phyloP scores from a whole-genome alignment of 2,329 filamentous ascomycete species.

The Cladosporium sp. region DNA sequence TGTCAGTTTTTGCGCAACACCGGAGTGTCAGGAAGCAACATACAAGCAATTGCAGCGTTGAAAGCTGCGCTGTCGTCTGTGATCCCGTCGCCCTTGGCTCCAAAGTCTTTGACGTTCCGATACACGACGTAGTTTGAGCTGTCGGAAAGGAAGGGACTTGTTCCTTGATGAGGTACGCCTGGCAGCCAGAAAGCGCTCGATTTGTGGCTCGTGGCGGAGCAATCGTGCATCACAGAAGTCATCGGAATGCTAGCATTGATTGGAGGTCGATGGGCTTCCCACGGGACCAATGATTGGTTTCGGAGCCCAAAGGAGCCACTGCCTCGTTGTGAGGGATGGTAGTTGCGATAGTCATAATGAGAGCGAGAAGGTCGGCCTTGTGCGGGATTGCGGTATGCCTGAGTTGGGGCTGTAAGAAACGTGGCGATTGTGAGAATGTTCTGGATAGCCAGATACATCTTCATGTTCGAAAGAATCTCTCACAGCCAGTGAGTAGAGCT shows the following conservation, averaged over 20 bases:
- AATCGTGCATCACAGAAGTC: neutral
- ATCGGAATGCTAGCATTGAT: neutral
- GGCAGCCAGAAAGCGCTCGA: conserved; percentile 63
- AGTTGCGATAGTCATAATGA: neutral
- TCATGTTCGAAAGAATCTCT: neutral
- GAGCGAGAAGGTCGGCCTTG: neutral
- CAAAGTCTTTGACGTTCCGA: conserved; percentile 44
- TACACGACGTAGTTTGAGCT: conserved; percentile 55
- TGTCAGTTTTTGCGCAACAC: neutral
- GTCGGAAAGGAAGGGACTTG: conserved; percentile 56
- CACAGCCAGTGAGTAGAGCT: no score
- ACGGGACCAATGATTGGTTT: conserved; percentile 1
- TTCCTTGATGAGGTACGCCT: conserved; percentile 64
- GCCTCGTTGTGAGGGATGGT: neutral
- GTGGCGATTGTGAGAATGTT: neutral
- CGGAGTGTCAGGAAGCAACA: neutral
- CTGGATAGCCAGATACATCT: neutral
- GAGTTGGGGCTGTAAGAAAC: neutral
- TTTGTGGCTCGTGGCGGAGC: neutral
- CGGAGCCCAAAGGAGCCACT: neutral
- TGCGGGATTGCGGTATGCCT: conserved; percentile 3
- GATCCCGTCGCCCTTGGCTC: conserved; percentile 52
- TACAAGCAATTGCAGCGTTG: conserved; percentile 66
- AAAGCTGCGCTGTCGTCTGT: conserved; percentile 90
- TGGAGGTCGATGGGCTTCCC: neutral